phyloP scores from a whole-genome alignment of 2,329 filamentous ascomycete species.

The Diaporthe sp. region DNA sequence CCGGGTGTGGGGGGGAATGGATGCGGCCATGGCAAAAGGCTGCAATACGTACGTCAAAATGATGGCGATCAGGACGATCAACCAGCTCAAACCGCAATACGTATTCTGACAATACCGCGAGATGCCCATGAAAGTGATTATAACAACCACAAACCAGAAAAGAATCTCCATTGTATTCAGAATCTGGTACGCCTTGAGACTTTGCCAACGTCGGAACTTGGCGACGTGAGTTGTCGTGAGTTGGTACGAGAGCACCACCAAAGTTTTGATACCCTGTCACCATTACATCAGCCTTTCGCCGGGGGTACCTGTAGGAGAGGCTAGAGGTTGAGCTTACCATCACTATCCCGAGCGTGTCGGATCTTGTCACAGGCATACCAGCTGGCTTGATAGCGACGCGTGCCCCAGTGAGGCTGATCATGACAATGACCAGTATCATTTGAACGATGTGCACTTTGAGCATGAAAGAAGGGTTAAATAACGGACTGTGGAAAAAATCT shows the following conservation, averaged over 20 bases:
- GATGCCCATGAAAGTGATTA: constrained; percentile 3
- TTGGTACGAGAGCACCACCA: constrained; percentile 3
- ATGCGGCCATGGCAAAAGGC: not conserved
- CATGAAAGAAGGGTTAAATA: not conserved
- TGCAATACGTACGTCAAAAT: not conserved
- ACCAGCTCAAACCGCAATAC: constrained; percentile 9
- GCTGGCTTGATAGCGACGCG: not conserved
- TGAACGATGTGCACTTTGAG: constrained; percentile 5
- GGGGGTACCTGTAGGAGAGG: not conserved
- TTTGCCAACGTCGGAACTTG: not conserved
- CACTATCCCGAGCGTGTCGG: constrained; percentile 13
- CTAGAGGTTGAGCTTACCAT: not conserved
- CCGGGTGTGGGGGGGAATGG: not conserved
- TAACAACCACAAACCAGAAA: constrained; percentile 19
- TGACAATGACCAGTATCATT: not conserved
- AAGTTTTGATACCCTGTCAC: not conserved
- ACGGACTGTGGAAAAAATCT: not conserved
- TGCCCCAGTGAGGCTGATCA: constrained; percentile 9
- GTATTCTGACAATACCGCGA: not conserved
- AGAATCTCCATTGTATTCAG: not conserved
- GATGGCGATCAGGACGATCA: not conserved
- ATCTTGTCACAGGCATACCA: constrained; percentile 12
- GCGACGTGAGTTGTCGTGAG: not conserved
- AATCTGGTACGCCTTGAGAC: constrained; percentile 8
- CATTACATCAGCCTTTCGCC: not conserved